Evolutionary conservation across 768 basidiomycete species (phyloP), one percentile per base, ranked within the genome.

Genomic region (Tricholoma flavovirens): DNA sequence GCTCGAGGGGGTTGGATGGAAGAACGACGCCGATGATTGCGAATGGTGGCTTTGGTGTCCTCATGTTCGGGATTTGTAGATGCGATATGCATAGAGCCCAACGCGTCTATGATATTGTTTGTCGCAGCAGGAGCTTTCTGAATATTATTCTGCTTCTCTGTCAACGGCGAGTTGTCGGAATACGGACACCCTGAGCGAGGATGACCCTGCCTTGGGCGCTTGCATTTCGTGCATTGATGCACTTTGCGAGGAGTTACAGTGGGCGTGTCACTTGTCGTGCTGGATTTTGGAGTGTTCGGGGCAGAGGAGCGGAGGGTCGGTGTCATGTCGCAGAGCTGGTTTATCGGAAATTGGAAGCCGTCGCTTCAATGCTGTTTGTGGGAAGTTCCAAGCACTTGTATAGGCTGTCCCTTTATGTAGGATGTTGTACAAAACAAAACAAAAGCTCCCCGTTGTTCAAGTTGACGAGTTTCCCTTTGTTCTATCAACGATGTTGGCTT

Each of bases 171-270:
- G 43, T n/a, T n/a, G n/a, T 76, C 73, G 19, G 64, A 67, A 55
- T 69, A 76, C 0, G 83, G 82, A 62, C 85, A 86, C 9, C 84
- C 83, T 0, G 80, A 80, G 45, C 83, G 81, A 15, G 84, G 84
- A 63, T 86, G 85, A 0, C 84, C 83, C 22, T 71, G 73, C 53
- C 76, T 73, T 0, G 82, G 81, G 21, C 77, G 77, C 53, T 74
- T 71, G 66, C 84, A 86, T 61, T 79, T 80, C 43, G 69, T 75
- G 67, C 84, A 86, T 48, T 70, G 75, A 33, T 78, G 84, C 1
- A 65, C 62, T 51, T 83, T 83, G 42, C 82, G 81, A 5, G 80
- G 72, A 10, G 79, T 71, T 15, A 70, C 68, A 35, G 65, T 65
- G 7, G 62, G 52, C 2, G 45, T 32, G 26, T 53, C 46, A 48